A percentile compares a stretch with the other conserved stretches of the same genome.
These are phyloP conservation scores for Oryza coarctata DNA, from an alignment of 176 grass and related monocot genomes.

Conservation along the genomic window DNA sequence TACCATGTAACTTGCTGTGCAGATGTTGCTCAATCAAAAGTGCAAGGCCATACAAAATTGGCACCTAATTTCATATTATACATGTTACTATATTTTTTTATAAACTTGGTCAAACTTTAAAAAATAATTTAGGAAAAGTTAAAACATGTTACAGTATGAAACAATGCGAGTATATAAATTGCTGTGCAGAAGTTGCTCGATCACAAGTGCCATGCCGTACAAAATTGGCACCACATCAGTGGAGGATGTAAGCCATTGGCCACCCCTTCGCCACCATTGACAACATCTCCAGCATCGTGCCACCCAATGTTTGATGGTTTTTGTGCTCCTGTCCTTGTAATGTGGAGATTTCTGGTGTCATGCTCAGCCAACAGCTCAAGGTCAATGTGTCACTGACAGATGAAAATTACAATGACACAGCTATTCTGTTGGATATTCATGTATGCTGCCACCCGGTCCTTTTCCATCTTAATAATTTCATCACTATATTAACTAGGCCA, in stretches of 20 bases:
- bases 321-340: background rate
- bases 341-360: background rate
- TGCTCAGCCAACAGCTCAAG: slow-evolving; percentile 1
- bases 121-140: no score
- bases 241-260: background rate
- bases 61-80: no score
- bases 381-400: background rate
- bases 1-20: background rate
- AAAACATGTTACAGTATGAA: no score
- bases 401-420: slow-evolving; percentile 8
- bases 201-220: background rate
- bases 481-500: slow-evolving; percentile 15
- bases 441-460: background rate
- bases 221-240: background rate
- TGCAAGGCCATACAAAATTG: no score
- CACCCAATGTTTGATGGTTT: background rate
- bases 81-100: no score
- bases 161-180: no score
- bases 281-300: background rate
- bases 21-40: no score
- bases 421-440: slow-evolving; percentile 1
- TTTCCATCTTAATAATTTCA: background rate
- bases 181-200: background rate
- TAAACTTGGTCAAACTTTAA: no score
- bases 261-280: background rate